Conservation (phyloP, 176 grass and related monocot species). For the Aegilops speltoides region DNA sequence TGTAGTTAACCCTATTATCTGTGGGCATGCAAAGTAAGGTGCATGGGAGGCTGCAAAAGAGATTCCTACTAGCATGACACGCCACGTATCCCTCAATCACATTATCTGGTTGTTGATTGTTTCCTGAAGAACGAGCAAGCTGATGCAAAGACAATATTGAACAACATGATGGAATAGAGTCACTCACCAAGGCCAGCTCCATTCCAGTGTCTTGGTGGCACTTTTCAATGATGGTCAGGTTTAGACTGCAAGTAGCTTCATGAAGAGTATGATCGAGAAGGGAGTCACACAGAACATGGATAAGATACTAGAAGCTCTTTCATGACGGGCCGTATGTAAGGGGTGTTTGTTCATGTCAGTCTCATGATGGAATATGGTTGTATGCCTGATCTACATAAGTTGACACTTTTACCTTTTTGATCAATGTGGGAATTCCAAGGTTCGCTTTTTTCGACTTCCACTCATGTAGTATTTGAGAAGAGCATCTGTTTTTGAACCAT, state of each 20-base stretch:
- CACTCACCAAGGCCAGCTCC: too few relatives aligned
- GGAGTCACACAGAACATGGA: slow-evolving; percentile 84
- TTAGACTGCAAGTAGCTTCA: slow-evolving; percentile 71
- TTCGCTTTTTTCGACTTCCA: too few relatives aligned
- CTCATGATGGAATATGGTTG: slow-evolving; percentile 70
- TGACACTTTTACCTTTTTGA: not conserved
- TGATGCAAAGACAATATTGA: slow-evolving; percentile 67
- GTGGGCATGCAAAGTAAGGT: slow-evolving; percentile 64
- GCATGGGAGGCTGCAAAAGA: slow-evolving; percentile 50
- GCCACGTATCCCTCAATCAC: slow-evolving; percentile 50
- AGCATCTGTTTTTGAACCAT: too few relatives aligned
- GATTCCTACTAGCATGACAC: slow-evolving; percentile 68
- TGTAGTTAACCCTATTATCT: slow-evolving; percentile 75
- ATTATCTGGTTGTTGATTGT: slow-evolving; percentile 56
- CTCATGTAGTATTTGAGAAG: too few relatives aligned
- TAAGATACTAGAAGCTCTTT: slow-evolving; percentile 75
- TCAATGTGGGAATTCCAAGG: too few relatives aligned
- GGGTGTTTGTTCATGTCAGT: slow-evolving; percentile 68
- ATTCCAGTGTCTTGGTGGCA: too few relatives aligned
- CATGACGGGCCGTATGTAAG: slow-evolving; percentile 86
- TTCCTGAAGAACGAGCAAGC: slow-evolving; percentile 78
- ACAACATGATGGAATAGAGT: slow-evolving; percentile 48
- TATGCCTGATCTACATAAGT: slow-evolving; percentile 62
- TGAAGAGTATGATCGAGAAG: slow-evolving; percentile 96
- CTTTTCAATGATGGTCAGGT: too few relatives aligned